phyloP scores from a whole-genome alignment of 371 early-diverging fungal species.

The Apophysomyces ossiformis region DNA sequence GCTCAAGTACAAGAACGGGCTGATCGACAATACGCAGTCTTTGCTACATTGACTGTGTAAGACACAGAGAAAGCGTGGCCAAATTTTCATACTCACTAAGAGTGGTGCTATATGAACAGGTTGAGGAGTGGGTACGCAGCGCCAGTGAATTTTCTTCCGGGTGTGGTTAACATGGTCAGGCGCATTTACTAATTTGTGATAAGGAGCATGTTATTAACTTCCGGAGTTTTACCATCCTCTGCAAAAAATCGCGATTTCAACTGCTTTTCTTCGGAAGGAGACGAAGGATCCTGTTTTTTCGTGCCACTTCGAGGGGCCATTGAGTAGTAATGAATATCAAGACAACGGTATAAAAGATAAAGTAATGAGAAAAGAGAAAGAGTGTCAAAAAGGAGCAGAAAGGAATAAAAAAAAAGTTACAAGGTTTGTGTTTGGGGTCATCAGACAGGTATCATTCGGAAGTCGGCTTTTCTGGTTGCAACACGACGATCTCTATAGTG shows the following conservation, averaged over 20 bases:
- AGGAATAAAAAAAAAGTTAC: background rate
- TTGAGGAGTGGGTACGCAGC: background rate
- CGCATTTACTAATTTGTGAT: background rate
- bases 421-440: constrained; percentile 4
- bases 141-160: constrained; percentile 4
- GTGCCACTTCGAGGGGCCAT: constrained; percentile 18
- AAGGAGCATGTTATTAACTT: background rate
- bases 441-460: background rate
- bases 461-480: background rate
- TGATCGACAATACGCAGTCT: constrained; percentile 11
- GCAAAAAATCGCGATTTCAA: constrained; percentile 22
- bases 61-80: background rate
- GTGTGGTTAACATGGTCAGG: background rate
- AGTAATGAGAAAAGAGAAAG: constrained; percentile 8
- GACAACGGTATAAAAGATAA: background rate
- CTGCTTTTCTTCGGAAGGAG: constrained; percentile 16
- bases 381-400: constrained; percentile 9
- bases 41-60: constrained; percentile 3
- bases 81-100: background rate
- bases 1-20: constrained; percentile 2
- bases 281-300: constrained; percentile 14
- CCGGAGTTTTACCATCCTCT: constrained; percentile 12
- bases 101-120: constrained; percentile 8
- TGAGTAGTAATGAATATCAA: constrained; percentile 1
- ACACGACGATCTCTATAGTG: background rate